Evolutionary conservation across 2,329 filamentous ascomycete genomes (phyloP), one percentile per base, ranked within the genome.

Genomic region (Neonectria magnoliae): DNA sequence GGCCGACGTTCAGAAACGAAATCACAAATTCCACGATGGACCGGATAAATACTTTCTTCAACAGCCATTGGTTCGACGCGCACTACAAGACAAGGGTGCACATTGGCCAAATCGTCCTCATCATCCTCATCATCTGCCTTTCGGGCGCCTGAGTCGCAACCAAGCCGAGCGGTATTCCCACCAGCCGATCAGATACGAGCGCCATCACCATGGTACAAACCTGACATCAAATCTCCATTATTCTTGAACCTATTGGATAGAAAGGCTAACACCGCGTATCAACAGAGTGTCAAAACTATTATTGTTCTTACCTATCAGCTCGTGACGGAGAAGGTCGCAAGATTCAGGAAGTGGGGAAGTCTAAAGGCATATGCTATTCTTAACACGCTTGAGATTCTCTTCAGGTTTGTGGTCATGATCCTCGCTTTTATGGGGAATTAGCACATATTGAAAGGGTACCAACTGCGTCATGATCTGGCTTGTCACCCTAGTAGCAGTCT

Each of bases 361-460:
- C 57, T 72, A 1, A 74, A 75, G 8, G 67, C 73, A 3, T 70
- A 72, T 13, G 63, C 68, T 0, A 62, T 76, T 1, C 58, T 74
- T 16, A 75, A 75, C 57, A 68, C 69, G 0, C 48, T 75, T 9
- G 73, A 75, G 27, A 67, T 72, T 1, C 13, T 73, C 8, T 76
- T 76, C 27, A 76, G 74, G 73, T 64, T 64, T 48, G 75, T 70
- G 0, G 72, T 76, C 1, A 53, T 73, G 27, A 68, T 75, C 1
- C 33, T 76, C n/a, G 63, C 64, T 0, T 68, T 74, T 1, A 66
- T 60, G 8, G 68, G 65, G 0, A 58, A 58, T 68, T 9, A 68
- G 65, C 8, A 22, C 0, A 11, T 65, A 64, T 1, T 72, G 68
- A 1, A 8, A 66, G 6, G 70, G 70, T 9, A 51, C 58, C 0